Base-by-base conservation (phyloP, 805 yeast genomes). In the Saccharomycopsis sp. region DNA sequence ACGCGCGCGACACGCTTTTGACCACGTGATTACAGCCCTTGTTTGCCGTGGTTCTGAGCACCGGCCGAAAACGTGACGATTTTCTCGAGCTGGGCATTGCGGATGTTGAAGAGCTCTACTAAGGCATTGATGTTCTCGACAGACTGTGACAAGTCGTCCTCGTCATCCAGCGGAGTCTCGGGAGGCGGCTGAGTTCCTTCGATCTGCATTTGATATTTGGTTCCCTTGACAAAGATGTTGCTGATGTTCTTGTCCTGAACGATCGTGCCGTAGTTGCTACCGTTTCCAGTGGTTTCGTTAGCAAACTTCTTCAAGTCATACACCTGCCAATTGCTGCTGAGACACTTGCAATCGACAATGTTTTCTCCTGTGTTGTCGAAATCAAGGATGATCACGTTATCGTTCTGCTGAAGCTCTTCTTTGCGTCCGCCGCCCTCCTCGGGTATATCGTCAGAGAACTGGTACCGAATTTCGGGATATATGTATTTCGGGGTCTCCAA, bases 391-490 rank as follows among this genome's bases (percentile, higher is more conserved):
- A 58, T 29, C 1, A 61, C 63, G 3, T 50, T 55, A 41, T 61
- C 63, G 19, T 60, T 47, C 5, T 35, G 34, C 22, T 47, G 55
- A 47, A 57, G 53, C 19, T 35, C 55, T 3, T 44, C 50, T 20
- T 19, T 15, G 3, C 47, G 19, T 47, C 9, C 9, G 29, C 25
- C 7, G 19, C 47, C 41, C 8, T 19, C 52, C 1, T 53, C 55
- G 1, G 50, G 57, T 5, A 19, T 24, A 38, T 61, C 63, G 22
- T 61, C 63, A 5, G 20, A 38, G 17, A 61, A 61, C 55, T 56
- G 55, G 59, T 58, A 61, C 35, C 61, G 42, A n/a, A 61, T 49
- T 23, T 61, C 63, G 9, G 63, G 63, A 47, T 61, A 61, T 2
- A 61, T 35, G 44, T 61, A 58, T 15, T 29, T 50, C 1, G 63